phyloP scores from a whole-genome alignment of 2,329 filamentous ascomycete species.

The Taxawa tesnikishii region DNA sequence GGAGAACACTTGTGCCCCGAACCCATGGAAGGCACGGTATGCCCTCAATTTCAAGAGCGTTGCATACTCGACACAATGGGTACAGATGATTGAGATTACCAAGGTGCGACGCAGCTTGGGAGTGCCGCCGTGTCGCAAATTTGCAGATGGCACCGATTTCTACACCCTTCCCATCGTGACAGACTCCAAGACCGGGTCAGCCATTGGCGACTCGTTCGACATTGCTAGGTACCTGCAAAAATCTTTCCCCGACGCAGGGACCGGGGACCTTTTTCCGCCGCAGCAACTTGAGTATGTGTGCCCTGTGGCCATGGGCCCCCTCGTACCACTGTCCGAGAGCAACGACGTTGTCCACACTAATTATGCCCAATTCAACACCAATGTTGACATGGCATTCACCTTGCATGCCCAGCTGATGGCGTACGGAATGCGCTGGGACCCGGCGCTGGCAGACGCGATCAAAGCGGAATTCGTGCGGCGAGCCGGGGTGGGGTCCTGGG shows the following conservation, averaged over 20 bases:
- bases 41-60: conserved; percentile 38
- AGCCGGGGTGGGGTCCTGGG: conserved; percentile 1
- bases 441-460: background rate
- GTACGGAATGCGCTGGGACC: conserved; percentile 24
- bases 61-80: conserved; percentile 39
- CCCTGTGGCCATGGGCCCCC: conserved; percentile 34
- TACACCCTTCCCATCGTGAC: conserved; percentile 47
- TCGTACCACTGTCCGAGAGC: conserved; percentile 19
- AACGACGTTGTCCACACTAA: conserved; percentile 39
- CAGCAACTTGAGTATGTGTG: conserved; percentile 4
- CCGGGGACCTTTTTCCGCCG: conserved; percentile 1
- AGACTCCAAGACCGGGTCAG: conserved; percentile 27
- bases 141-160: conserved; percentile 45
- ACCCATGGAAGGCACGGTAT: conserved; percentile 39
- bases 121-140: conserved; percentile 39
- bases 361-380: conserved; percentile 36
- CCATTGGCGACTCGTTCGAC: conserved; percentile 52
- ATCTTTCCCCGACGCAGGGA: conserved; percentile 30
- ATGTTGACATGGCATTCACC: conserved; percentile 33
- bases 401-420: conserved; percentile 25
- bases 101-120: conserved; percentile 34
- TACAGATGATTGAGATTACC: conserved; percentile 39
- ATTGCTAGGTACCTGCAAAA: conserved; percentile 49
- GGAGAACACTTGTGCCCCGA: conserved; percentile 28
- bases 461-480: conserved; percentile 3